These are phyloP conservation scores for Symmetrospora coprosmae DNA, from an alignment of 768 basidiomycete genomes.

Conservation along the genomic window DNA sequence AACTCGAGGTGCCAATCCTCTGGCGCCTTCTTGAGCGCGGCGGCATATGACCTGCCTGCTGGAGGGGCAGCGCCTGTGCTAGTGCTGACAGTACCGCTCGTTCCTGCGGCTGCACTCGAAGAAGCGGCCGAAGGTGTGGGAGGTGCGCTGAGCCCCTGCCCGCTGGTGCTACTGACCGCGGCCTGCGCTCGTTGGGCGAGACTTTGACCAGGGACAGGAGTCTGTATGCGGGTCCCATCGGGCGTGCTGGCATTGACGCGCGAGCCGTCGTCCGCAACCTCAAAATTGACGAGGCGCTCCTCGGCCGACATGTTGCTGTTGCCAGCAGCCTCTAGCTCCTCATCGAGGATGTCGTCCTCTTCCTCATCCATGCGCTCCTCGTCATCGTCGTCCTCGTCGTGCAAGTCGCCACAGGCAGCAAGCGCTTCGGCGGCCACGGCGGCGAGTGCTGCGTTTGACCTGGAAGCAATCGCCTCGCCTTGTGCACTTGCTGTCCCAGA, in stretches of 20 bases:
- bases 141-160: not conserved
- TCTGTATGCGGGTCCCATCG: slow-evolving; percentile 83
- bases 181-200: slow-evolving; percentile 16
- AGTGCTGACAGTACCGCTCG: no score
- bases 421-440: no score
- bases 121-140: slow-evolving; percentile 36
- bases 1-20: slow-evolving; percentile 96
- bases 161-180: not conserved
- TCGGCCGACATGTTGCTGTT: slow-evolving; percentile 13
- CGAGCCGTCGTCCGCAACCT: slow-evolving; percentile 54
- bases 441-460: no score
- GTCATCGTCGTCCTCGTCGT: slow-evolving; percentile 5
- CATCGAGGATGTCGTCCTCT: slow-evolving; percentile 2
- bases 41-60: slow-evolving; percentile 58
- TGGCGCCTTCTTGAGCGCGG: slow-evolving; percentile 81
- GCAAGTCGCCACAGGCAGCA: no score
- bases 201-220: slow-evolving; percentile 51
- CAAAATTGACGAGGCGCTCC: slow-evolving; percentile 30
- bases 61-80: no score
- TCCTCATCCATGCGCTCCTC: no score
- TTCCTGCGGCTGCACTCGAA: slow-evolving; percentile 39
- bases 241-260: slow-evolving; percentile 92
- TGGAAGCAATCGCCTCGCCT: no score
- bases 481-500: no score
- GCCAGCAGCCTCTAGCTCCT: slow-evolving; percentile 12